Evolutionary conservation across 202 grass and related monocot genomes (phyloP).

Genomic region (Brachypodium distachyon): DNA sequence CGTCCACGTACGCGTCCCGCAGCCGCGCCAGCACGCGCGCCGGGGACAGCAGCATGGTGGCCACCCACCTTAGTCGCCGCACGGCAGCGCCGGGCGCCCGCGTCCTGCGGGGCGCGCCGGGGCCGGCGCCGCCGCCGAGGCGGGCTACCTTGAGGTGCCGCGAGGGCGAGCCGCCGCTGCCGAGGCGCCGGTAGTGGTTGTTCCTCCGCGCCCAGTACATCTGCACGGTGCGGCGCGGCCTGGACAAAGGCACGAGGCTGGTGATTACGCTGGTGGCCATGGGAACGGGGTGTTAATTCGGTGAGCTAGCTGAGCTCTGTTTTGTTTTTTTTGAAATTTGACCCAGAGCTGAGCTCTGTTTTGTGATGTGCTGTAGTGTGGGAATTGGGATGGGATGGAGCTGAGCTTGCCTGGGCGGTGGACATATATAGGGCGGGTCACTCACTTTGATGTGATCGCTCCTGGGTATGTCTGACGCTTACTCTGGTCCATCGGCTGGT

Average conservation of each 20-base stretch:
- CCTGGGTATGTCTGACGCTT: neutral
- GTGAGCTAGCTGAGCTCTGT: neutral
- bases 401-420: too few species aligned
- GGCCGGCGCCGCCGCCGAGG: slow-evolving; percentile 5
- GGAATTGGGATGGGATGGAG: too few species aligned
- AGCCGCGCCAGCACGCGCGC: slow-evolving; percentile 23
- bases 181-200: slow-evolving; percentile 39
- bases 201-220: slow-evolving; percentile 44
- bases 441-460: neutral
- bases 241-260: slow-evolving; percentile 32
- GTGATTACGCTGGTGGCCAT: too few species aligned
- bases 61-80: neutral
- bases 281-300: neutral
- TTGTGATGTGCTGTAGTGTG: too few species aligned
- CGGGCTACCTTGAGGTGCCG: slow-evolving; percentile 21
- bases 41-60: slow-evolving; percentile 13
- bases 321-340: too few species aligned
- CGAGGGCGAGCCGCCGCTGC: neutral
- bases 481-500: too few species aligned
- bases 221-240: slow-evolving; percentile 42
- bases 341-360: too few species aligned
- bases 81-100: neutral
- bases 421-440: too few species aligned
- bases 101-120: neutral
- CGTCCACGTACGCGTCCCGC: slow-evolving; percentile 51